Evolutionary conservation across 495 filamentous ascomycete genomes (phyloP).

Genomic region (Aspergillus biplanus): DNA sequence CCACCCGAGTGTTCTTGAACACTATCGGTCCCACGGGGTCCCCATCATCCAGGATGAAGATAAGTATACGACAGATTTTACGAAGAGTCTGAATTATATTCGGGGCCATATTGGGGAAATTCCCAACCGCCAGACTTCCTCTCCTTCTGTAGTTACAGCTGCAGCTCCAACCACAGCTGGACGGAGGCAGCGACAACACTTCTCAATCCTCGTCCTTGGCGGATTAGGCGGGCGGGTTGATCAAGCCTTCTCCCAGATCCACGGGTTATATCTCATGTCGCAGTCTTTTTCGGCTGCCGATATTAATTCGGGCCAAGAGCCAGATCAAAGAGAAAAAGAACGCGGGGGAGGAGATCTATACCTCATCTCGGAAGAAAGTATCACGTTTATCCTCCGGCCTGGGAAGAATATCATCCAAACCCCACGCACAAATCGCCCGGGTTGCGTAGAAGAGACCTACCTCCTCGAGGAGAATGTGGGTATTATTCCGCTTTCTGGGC

Average conservation of each 20-base stretch:
- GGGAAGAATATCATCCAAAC: conserved; percentile 73
- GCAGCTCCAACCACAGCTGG: conserved; percentile 8
- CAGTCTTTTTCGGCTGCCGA: conserved; percentile 24
- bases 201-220: conserved; percentile 68
- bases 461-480: conserved; percentile 71
- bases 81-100: conserved; percentile 73
- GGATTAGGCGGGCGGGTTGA: conserved; percentile 88
- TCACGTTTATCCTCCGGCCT: conserved; percentile 75
- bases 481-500: conserved; percentile 79
- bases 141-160: conserved; percentile 20
- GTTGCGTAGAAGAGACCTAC: conserved; percentile 17
- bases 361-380: conserved; percentile 74
- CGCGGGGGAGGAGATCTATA: conserved; percentile 53
- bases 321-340: neutral
- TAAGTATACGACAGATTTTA: conserved; percentile 85
- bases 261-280: conserved; percentile 65
- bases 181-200: neutral
- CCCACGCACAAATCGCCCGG: conserved; percentile 43
- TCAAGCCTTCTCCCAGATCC: conserved; percentile 85
- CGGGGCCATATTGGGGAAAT: conserved; percentile 35
- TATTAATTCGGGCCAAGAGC: conserved; percentile 16
- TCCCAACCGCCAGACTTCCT: conserved; percentile 18
- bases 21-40: conserved; percentile 60
- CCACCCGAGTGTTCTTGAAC: conserved; percentile 52
- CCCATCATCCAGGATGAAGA: conserved; percentile 67